Evolutionary conservation across 148 eudicot species (phyloP).

Genomic region (Selenicereus undatus): DNA sequence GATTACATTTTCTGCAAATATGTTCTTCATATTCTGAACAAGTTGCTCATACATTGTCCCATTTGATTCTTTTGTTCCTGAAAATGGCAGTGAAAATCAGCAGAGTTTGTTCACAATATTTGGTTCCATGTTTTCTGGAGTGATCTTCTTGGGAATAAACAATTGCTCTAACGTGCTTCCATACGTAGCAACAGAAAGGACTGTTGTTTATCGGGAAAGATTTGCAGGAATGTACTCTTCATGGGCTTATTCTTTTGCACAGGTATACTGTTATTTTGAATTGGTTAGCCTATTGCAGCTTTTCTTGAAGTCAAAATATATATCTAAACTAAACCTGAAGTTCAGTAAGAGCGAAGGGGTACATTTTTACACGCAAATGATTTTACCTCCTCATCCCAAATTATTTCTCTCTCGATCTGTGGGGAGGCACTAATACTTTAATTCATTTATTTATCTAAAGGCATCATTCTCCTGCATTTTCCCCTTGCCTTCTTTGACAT

Average conservation of each 20-base stretch:
- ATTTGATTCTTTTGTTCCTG: conserved; percentile 7
- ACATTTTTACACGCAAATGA: background rate
- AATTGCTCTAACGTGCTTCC: conserved; percentile 47
- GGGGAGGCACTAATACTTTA: too few relatives aligned
- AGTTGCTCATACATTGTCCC: conserved; percentile 1
- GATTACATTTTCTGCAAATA: background rate
- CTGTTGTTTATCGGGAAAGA: conserved; percentile 71
- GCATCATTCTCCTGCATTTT: too few relatives aligned
- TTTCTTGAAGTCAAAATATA: background rate
- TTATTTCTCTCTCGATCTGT: background rate
- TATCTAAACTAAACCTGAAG: background rate
- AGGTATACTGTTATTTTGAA: conserved; percentile 37
- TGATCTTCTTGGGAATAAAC: conserved; percentile 56
- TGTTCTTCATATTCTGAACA: background rate
- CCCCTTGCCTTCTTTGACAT: too few relatives aligned
- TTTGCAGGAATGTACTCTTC: conserved; percentile 83
- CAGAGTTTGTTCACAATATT: conserved; percentile 53
- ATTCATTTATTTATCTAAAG: too few relatives aligned
- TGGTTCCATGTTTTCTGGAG: conserved; percentile 55
- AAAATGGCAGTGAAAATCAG: conserved; percentile 53
- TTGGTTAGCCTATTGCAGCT: background rate
- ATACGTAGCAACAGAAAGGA: conserved; percentile 51
- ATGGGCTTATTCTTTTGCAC: conserved; percentile 78
- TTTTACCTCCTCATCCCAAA: background rate
- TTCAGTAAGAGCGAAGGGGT: background rate